A percentile compares a stretch with the other conserved stretches of the same genome.
Conservation (phyloP, 2,329 filamentous ascomycete species). For the Magnaporthales sp. region DNA sequence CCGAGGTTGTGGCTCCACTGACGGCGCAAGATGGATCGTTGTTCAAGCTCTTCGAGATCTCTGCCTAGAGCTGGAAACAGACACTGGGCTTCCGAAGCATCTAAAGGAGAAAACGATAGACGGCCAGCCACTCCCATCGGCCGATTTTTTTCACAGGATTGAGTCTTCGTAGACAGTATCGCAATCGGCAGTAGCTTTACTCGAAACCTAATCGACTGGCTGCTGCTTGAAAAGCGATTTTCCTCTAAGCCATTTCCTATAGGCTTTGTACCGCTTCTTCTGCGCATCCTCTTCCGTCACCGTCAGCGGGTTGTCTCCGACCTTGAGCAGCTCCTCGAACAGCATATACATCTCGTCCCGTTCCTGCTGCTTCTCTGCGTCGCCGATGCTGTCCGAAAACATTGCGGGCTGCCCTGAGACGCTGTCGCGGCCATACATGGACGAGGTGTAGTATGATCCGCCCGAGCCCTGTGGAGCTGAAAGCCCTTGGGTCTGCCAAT, state of each 20-base stretch:
- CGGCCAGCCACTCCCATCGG: neutral
- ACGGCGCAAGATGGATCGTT: slow-evolving; percentile 27
- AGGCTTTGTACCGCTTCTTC: slow-evolving; percentile 96
- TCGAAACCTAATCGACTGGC: slow-evolving; percentile 42
- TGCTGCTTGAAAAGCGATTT: slow-evolving; percentile 96
- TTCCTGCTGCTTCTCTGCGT: slow-evolving; percentile 21
- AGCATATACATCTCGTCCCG: slow-evolving; percentile 58
- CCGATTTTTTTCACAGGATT: neutral
- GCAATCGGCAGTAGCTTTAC: neutral
- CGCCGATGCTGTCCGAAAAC: neutral
- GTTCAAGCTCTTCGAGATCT: slow-evolving; percentile 19
- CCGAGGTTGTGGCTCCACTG: slow-evolving; percentile 22
- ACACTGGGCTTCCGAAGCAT: neutral
- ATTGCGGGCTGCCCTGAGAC: slow-evolving; percentile 17
- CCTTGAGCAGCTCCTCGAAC: slow-evolving; percentile 68
- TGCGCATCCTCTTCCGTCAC: slow-evolving; percentile 77
- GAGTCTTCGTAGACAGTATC: neutral
- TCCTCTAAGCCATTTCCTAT: slow-evolving; percentile 86
- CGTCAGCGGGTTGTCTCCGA: slow-evolving; percentile 76
- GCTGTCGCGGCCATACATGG: slow-evolving; percentile 8
- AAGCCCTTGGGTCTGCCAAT: slow-evolving; percentile 51
- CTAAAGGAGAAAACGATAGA: neutral
- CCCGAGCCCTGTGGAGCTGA: slow-evolving; percentile 17
- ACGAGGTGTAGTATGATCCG: neutral
- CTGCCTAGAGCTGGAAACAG: neutral